Base-by-base conservation (phyloP, 805 yeast species). In the Tetrapisispora taiwanensis region DNA sequence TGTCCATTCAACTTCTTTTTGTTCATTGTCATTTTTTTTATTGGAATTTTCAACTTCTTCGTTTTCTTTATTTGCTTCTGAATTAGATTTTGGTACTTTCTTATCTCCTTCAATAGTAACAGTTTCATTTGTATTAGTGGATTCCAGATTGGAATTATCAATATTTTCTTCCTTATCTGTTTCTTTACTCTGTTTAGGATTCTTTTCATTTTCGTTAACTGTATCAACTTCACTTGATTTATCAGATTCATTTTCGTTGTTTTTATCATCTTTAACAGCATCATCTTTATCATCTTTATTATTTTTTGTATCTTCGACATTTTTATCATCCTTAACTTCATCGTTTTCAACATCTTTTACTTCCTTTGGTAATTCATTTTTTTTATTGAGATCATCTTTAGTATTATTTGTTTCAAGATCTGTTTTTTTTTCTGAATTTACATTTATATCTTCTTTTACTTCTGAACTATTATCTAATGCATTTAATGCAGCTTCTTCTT, bases 181-280 rank as follows among this genome's bases (percentile, higher is more conserved):
- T n/a, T 6, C 26, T 22, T 6, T 22, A 6, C 26, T 22, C 26
- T 6, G 26, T 22, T 6, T 8, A 22, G 26, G 8, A 22, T 22
- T 22, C 8, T 22, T 22, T 22, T 22, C 26, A 5, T 22, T 22
- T 22, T 22, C 26, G 5, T 22, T 8, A 6, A 8, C 5, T 22
- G 8, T 6, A 6, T 22, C 26, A 22, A 8, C 8, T 22, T 28
- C 30, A 12, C 10, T 28, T 12, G 10, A 5, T 22, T 24, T 7
- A n/a, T 36, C 7, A 7, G 28, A 4, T 36, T 22, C 10, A 83
- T 28, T 3, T 75, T 66, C 95, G 96, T 87, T 10, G 30, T 28
- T 28, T 10, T 6, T 28, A 12, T 28, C 30, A 6, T 28, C 30
- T 12, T 28, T 28, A 28, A 28, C 30, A 28, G 7, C 14, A 19